Evolutionary conservation across 306 rosid species (phyloP).

Genomic region (Rosa chinensis): DNA sequence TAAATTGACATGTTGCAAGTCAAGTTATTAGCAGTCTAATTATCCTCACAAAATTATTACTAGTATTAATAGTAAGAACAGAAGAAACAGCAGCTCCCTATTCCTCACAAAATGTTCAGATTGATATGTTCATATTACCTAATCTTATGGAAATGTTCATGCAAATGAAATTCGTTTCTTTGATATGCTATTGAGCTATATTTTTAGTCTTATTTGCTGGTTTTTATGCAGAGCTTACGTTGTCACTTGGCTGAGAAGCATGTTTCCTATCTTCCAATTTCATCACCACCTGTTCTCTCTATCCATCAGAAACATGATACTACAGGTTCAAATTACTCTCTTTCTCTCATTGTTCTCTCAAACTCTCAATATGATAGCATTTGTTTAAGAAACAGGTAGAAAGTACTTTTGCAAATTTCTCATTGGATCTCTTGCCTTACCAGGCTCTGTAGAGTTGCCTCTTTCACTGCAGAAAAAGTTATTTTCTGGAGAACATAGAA

Average conservation of each 20-base stretch:
- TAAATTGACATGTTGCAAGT: background rate
- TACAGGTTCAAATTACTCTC: conserved; percentile 42
- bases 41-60: background rate
- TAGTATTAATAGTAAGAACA: background rate
- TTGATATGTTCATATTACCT: background rate
- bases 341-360: conserved; percentile 16
- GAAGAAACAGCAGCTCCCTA: background rate
- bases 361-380: background rate
- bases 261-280: conserved; percentile 55
- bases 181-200: background rate
- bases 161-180: background rate
- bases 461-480: conserved; percentile 52
- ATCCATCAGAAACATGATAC: conserved; percentile 39
- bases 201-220: conserved; percentile 15
- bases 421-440: conserved; percentile 31
- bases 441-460: conserved; percentile 44
- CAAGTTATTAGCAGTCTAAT: background rate
- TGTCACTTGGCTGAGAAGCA: conserved; percentile 51
- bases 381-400: background rate
- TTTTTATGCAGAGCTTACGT: conserved; percentile 52
- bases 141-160: background rate
- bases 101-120: background rate
- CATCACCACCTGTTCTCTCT: conserved; percentile 70
- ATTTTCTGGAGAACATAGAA: conserved; percentile 52
- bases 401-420: background rate